Base-by-base conservation (phyloP, 2,329 filamentous ascomycete genomes). In the Phaeosphaeriaceae sp. region DNA sequence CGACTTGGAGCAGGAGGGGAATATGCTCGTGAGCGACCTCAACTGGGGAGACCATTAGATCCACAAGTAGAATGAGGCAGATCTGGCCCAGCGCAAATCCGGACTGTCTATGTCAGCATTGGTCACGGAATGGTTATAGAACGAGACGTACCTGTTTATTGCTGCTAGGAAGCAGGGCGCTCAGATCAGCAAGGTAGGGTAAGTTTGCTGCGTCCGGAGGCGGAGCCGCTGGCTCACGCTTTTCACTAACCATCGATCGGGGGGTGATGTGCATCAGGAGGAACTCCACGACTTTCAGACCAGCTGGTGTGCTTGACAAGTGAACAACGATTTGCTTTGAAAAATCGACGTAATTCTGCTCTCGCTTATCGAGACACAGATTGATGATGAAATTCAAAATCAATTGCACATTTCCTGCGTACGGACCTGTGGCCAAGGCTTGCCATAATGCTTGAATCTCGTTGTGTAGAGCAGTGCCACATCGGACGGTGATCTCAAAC, bases 321-420 rank as follows among this genome's bases (percentile, higher is more conserved):
- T 97, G 98, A 0, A 99, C 96, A 17, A 98, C 93, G 52, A 99
- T 95, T 76, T 99, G 95, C 80, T 98, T 99, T 5, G 94, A 94
- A 73, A 96, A 97, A 68, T 97, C 92, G 54, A 99, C 94, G 76
- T 97, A 99, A 69, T 97, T 98, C 71, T 99, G 95, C 76, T 99
- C 96, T 49, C 94, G 89, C 31, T 94, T 89, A 70, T 99, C 95
- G 11, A 99, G 82, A 68, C 95, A 99, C 4, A 98, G 85, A 25
- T 89, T 89, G 78, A 99, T 98, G 77, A 99, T 95, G 73, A 99
- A 99, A 75, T 98, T 93, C 1, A 99, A 85, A 13, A 98, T 91
- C 33, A 99, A 82, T 55, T 96, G 92, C 11, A 99, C 95, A 70
- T 99, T 99, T 20, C 93, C 94, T 9, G 89, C 91, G 76, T 97